Percentiles rank a stretch among this genome's conserved stretches.
These are phyloP conservation scores for Umbelopsis sp. DNA, from an alignment of 192 early-diverging fungal genomes.

Conservation along the genomic window DNA sequence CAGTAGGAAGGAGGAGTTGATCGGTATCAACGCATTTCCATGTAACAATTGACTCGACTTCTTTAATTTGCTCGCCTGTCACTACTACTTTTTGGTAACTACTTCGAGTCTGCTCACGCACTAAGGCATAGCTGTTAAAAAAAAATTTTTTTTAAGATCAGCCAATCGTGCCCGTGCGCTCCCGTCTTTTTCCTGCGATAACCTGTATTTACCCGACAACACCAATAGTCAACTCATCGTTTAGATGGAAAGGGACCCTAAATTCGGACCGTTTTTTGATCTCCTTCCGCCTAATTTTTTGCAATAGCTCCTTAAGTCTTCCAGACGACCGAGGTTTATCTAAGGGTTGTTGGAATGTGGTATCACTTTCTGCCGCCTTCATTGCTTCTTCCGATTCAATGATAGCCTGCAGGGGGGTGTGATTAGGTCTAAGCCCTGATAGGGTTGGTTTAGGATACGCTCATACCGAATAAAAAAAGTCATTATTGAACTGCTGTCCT, in stretches of 20 bases:
- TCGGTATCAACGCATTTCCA: conserved; percentile 67
- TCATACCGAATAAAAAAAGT: conserved; percentile 63
- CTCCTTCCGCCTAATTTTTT: conserved; percentile 61
- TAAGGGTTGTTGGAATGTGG: background rate
- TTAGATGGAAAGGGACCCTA: conserved; percentile 64
- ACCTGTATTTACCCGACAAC: conserved; percentile 58
- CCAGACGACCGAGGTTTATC: conserved; percentile 25
- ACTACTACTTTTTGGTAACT: conserved; percentile 49
- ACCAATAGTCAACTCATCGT: conserved; percentile 63
- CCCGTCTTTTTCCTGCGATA: background rate
- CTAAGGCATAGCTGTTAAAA: conserved; percentile 53
- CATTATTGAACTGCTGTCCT: conserved; percentile 54
- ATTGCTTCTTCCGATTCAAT: conserved; percentile 16
- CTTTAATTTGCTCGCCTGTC: conserved; percentile 51
- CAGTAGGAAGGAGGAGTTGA: conserved; percentile 48
- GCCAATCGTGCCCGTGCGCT: background rate
- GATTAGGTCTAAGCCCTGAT: background rate
- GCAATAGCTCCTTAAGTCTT: conserved; percentile 54
- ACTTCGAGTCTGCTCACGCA: conserved; percentile 55
- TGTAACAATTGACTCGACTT: conserved; percentile 58
- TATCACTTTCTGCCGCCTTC: background rate
- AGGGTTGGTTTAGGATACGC: background rate
- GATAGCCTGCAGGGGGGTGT: background rate
- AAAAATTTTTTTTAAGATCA: conserved; percentile 12
- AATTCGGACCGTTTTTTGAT: conserved; percentile 63